A percentile compares a stretch with the other conserved stretches of the same genome.
Conservation (phyloP, 177 flowering plant species). For the Vitis hybrid region DNA sequence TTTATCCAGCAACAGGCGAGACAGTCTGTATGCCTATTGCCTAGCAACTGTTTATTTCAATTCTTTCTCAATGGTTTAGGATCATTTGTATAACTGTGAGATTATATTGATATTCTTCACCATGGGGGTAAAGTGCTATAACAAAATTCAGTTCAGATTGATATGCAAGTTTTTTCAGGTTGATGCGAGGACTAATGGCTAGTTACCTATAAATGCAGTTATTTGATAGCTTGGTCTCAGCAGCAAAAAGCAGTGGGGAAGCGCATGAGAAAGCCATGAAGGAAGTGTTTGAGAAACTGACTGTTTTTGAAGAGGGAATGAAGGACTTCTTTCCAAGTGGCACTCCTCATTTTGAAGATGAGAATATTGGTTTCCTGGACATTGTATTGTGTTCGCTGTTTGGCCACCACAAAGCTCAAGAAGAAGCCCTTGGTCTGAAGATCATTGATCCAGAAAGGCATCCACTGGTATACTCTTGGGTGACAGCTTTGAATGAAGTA, state of each 20-base stretch:
- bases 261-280: slow-evolving; percentile 26
- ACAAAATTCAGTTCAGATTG: too few relatives aligned
- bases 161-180: too few relatives aligned
- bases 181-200: neutral
- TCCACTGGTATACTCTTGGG: slow-evolving; percentile 27
- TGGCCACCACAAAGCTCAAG: slow-evolving; percentile 22
- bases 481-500: slow-evolving; percentile 17
- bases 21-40: too few relatives aligned
- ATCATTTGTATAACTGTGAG: too few relatives aligned
- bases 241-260: slow-evolving; percentile 18
- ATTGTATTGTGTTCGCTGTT: slow-evolving; percentile 20
- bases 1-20: slow-evolving; percentile 27
- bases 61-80: too few relatives aligned
- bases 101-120: too few relatives aligned
- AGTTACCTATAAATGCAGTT: slow-evolving; percentile 14
- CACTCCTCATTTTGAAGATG: neutral
- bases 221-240: slow-evolving; percentile 1
- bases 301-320: slow-evolving; percentile 29
- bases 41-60: too few relatives aligned
- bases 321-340: slow-evolving; percentile 17
- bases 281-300: slow-evolving; percentile 25
- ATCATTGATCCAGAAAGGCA: slow-evolving; percentile 28
- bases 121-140: too few relatives aligned
- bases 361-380: slow-evolving; percentile 24
- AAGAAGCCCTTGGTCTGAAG: slow-evolving; percentile 29